Conservation (phyloP, 106 monocot species). For the Triglochin maritima region DNA sequence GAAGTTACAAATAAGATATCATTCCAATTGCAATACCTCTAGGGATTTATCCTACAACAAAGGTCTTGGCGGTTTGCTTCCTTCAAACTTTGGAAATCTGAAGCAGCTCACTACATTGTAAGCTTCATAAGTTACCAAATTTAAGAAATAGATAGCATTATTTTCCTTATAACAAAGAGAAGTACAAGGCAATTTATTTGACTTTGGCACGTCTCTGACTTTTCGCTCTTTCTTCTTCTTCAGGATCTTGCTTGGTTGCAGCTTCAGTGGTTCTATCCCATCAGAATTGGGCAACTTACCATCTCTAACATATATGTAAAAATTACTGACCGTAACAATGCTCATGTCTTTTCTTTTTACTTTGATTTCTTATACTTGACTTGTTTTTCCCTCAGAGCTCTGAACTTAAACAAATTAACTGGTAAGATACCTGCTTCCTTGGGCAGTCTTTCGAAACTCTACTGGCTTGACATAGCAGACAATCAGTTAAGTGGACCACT, state of each 20-base stretch:
- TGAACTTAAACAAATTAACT: conserved; percentile 57
- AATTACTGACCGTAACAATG: background rate
- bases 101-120: conserved; percentile 46
- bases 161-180: background rate
- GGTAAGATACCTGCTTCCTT: conserved; percentile 44
- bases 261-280: conserved; percentile 60
- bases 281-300: conserved; percentile 40
- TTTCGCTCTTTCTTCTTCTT: background rate
- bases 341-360: no score
- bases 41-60: conserved; percentile 70
- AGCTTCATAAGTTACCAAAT: conserved; percentile 4
- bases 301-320: conserved; percentile 61
- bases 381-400: conserved; percentile 24
- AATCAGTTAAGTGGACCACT: conserved; percentile 61
- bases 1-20: no score
- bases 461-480: conserved; percentile 61
- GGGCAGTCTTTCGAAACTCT: conserved; percentile 45
- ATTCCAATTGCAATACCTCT: conserved; percentile 4
- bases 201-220: background rate
- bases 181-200: background rate
- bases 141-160: background rate
- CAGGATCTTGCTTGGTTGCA: conserved; percentile 71
- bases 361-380: background rate
- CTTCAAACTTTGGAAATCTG: conserved; percentile 35
- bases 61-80: conserved; percentile 31